Evolutionary conservation across 2,329 filamentous ascomycete genomes (phyloP).

Genomic region (Talaromyces rugulosus): DNA sequence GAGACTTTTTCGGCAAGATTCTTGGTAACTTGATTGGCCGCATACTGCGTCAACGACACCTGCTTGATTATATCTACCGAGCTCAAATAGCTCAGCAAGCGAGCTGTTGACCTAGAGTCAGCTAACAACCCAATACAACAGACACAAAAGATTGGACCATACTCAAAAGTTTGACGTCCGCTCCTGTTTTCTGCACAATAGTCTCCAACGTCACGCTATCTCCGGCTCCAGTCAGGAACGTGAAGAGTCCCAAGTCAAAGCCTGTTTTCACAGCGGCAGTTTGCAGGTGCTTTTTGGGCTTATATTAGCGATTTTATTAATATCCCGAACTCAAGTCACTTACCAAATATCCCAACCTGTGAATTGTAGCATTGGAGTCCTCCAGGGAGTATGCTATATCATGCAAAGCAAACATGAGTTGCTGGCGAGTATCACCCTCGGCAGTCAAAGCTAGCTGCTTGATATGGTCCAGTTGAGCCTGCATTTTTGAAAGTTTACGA

Average conservation of each 20-base stretch:
- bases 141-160: slow-evolving; percentile 10
- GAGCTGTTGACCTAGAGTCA: slow-evolving; percentile 8
- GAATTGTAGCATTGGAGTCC: background rate
- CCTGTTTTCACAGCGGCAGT: slow-evolving; percentile 15
- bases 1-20: slow-evolving; percentile 7
- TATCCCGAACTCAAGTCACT: background rate
- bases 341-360: background rate
- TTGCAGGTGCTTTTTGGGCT: slow-evolving; percentile 15
- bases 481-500: background rate
- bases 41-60: slow-evolving; percentile 14
- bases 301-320: background rate
- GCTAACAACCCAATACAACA: slow-evolving; percentile 8
- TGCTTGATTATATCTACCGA: slow-evolving; percentile 15
- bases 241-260: slow-evolving; percentile 18
- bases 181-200: background rate
- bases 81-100: slow-evolving; percentile 21
- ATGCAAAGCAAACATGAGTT: background rate
- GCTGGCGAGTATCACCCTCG: background rate
- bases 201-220: background rate
- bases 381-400: background rate
- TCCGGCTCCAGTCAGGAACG: slow-evolving; percentile 2
- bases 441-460: background rate
- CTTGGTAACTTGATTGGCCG: slow-evolving; percentile 18
- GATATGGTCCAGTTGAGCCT: background rate
- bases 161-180: background rate